phyloP scores from a whole-genome alignment of 805 yeast genomes.

The Candida andamanensis region DNA sequence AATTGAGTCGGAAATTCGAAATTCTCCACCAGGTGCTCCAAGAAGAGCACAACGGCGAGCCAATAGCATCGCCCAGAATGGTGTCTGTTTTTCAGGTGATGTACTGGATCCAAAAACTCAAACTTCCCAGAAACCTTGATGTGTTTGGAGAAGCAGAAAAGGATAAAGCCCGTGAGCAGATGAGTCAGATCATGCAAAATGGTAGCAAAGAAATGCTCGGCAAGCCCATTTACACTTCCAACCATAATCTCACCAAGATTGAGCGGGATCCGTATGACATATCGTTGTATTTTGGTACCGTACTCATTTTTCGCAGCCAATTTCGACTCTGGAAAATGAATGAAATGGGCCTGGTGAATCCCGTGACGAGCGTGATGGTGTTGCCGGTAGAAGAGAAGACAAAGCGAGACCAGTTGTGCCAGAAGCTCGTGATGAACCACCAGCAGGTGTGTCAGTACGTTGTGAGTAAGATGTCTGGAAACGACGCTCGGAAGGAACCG shows the following conservation, averaged over 20 bases:
- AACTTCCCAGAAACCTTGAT: too few species aligned
- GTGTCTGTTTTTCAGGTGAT: constrained; percentile 33
- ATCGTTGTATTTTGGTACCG: constrained; percentile 34
- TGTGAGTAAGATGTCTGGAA: constrained; percentile 8
- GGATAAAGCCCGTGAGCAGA: too few species aligned
- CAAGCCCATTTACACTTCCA: too few species aligned
- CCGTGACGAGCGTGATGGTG: constrained; percentile 30
- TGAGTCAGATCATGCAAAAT: too few species aligned
- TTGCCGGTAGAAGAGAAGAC: constrained; percentile 20
- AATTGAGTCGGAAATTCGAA: constrained; percentile 39
- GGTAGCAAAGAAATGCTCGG: too few species aligned
- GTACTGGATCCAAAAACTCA: too few species aligned
- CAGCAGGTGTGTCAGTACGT: constrained; percentile 16
- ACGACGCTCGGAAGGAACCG: constrained; percentile 1
- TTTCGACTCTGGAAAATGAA: constrained; percentile 40
- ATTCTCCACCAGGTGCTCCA: constrained; percentile 43
- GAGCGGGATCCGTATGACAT: constrained; percentile 12
- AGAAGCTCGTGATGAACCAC: constrained; percentile 8
- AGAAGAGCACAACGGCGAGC: constrained; percentile 28
- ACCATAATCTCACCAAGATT: too few species aligned
- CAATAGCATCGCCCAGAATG: constrained; percentile 24
- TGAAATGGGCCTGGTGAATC: constrained; percentile 19
- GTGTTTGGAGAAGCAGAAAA: too few species aligned
- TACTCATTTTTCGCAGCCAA: constrained; percentile 48
- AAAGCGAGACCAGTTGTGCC: constrained; percentile 12